Percentiles rank a stretch among this genome's conserved stretches.
Evolutionary conservation across 1,139 yeast genomes (phyloP).

Genomic region (Ashbya aceris): DNA sequence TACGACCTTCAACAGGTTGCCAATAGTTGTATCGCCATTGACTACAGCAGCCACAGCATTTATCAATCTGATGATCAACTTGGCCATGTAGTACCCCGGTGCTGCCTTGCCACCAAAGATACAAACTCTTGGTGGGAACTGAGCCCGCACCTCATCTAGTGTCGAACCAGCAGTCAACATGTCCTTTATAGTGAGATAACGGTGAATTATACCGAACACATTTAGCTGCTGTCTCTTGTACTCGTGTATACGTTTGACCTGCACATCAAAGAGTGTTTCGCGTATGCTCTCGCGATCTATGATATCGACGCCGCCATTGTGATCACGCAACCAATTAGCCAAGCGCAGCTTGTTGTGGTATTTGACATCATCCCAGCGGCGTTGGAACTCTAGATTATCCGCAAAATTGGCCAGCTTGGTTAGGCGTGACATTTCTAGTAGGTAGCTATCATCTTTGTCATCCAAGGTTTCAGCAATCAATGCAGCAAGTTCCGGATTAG

Average conservation of each 20-base stretch:
- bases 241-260: conserved; percentile 92
- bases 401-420: conserved; percentile 59
- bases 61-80: conserved; percentile 76
- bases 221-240: conserved; percentile 93
- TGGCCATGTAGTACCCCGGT: conserved; percentile 94
- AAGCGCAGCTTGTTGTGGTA: conserved; percentile 58
- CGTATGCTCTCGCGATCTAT: conserved; percentile 40
- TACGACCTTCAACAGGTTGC: conserved; percentile 71
- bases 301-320: conserved; percentile 55
- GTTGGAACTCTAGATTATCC: conserved; percentile 60
- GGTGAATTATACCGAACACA: conserved; percentile 77
- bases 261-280: conserved; percentile 75
- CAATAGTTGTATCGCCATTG: conserved; percentile 67
- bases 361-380: conserved; percentile 66
- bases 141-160: conserved; percentile 44
- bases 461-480: conserved; percentile 59
- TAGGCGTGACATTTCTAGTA: conserved; percentile 60
- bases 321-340: conserved; percentile 58
- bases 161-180: conserved; percentile 42
- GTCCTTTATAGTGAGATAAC: conserved; percentile 69
- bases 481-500: conserved; percentile 70
- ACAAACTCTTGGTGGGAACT: conserved; percentile 66
- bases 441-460: conserved; percentile 54
- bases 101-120: conserved; percentile 94
- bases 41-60: conserved; percentile 75